A percentile compares a stretch with the other conserved stretches of the same genome.
These are phyloP conservation scores for Magnaporthales sp. DNA, from an alignment of 2,329 filamentous ascomycete species.

Conservation along the genomic window DNA sequence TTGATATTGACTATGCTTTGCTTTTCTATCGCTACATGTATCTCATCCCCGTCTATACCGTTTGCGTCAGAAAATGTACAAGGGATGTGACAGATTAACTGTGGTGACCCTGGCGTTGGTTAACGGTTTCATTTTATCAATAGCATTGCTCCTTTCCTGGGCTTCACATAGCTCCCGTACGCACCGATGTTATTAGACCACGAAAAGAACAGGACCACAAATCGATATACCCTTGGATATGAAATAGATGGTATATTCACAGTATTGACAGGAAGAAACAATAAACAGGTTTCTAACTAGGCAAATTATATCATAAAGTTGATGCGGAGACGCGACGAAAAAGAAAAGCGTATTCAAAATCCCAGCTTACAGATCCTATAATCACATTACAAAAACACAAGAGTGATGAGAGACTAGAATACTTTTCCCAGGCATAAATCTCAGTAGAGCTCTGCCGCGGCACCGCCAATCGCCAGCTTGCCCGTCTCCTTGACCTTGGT, in stretches of 20 bases:
- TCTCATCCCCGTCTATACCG: neutral
- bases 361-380: neutral
- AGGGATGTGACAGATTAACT: neutral
- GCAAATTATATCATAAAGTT: neutral
- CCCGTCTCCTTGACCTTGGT: constrained; percentile 86
- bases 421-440: neutral
- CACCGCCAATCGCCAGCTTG: constrained; percentile 76
- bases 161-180: neutral
- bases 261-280: neutral
- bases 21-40: neutral
- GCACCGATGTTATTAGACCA: too few species aligned
- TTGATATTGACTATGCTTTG: neutral
- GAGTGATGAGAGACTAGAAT: neutral
- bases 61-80: neutral
- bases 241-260: neutral
- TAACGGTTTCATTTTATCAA: neutral
- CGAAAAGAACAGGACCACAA: neutral
- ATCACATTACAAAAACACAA: neutral
- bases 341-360: neutral
- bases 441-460: constrained; percentile 62
- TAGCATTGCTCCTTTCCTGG: neutral
- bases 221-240: constrained; percentile 1
- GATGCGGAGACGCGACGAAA: neutral
- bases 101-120: neutral
- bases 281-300: neutral